phyloP scores from a whole-genome alignment of 2,329 filamentous ascomycete genomes.

The Corynespora cassiicola region DNA sequence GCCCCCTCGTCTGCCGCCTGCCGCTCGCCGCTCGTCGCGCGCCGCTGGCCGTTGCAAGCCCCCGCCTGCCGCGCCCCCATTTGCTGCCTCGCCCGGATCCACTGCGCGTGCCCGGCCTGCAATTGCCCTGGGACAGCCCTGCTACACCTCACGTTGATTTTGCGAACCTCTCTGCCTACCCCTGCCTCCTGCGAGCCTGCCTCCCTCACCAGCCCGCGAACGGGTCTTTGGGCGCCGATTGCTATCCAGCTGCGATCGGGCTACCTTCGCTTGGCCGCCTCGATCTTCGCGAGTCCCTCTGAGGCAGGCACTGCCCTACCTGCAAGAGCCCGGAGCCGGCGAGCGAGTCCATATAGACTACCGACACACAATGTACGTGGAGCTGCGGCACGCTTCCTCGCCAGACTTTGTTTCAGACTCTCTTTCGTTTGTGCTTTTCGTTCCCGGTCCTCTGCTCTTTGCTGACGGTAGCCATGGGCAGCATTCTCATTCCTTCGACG shows the following conservation, averaged over 20 bases:
- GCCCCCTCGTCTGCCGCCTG: slow-evolving; percentile 1
- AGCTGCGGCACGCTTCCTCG: slow-evolving; percentile 30
- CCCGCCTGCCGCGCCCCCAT: no score
- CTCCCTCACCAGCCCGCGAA: slow-evolving; percentile 21
- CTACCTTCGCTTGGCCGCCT: slow-evolving; percentile 15
- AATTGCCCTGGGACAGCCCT: no score
- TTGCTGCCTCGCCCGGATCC: background rate
- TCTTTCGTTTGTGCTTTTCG: slow-evolving; percentile 17
- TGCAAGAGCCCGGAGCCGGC: slow-evolving; percentile 10
- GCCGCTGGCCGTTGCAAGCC: background rate
- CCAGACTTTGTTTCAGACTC: slow-evolving; percentile 25
- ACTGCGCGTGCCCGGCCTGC: slow-evolving; percentile 19
- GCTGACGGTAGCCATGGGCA: slow-evolving; percentile 44
- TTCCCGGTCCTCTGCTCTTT: slow-evolving; percentile 10
- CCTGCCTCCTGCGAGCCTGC: slow-evolving; percentile 18
- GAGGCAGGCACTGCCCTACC: slow-evolving; percentile 13
- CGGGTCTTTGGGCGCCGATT: slow-evolving; percentile 25
- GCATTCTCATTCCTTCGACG: slow-evolving; percentile 35
- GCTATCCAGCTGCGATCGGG: slow-evolving; percentile 17
- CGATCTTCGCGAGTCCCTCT: slow-evolving; percentile 6
- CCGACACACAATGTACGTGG: slow-evolving; percentile 43
- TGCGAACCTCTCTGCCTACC: slow-evolving; percentile 10
- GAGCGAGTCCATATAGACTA: slow-evolving; percentile 18
- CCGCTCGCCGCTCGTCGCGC: background rate
- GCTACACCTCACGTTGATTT: slow-evolving; percentile 20